Percentiles rank a stretch among this genome's conserved stretches.
These are phyloP conservation scores for Rhodotorula sp. DNA, from an alignment of 1,284 basidiomycete species.

Conservation along the genomic window DNA sequence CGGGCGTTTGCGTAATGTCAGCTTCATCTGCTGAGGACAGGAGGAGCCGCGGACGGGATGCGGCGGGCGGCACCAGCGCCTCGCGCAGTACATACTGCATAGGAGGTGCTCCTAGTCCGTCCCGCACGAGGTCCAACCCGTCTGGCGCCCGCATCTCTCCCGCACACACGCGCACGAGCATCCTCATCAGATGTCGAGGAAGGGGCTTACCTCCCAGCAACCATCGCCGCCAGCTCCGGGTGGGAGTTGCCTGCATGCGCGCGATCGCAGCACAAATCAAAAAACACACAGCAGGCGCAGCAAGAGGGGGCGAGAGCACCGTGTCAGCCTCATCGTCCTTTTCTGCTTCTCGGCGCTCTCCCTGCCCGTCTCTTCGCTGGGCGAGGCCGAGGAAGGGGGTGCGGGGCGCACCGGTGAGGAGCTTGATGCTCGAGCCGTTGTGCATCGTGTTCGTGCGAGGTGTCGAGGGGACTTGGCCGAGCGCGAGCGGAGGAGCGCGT, in stretches of 20 bases:
- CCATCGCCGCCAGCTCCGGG: slow-evolving; percentile 90
- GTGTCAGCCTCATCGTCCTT: slow-evolving; percentile 15
- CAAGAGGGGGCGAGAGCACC: no score
- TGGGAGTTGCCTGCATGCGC: slow-evolving; percentile 83
- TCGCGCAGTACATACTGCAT: no score
- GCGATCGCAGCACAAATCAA: background rate
- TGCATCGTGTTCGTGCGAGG: slow-evolving; percentile 52
- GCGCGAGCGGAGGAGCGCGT: background rate
- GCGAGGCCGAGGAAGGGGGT: background rate
- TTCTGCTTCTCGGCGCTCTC: background rate
- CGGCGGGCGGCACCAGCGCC: no score
- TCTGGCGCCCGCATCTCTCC: background rate
- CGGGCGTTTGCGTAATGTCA: background rate
- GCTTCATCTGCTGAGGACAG: background rate
- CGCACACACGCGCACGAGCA: background rate
- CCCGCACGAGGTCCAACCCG: no score
- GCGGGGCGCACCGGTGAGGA: slow-evolving; percentile 73
- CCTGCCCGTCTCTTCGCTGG: background rate
- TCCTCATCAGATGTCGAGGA: background rate
- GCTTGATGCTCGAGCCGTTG: slow-evolving; percentile 89
- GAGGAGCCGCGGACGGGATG: background rate
- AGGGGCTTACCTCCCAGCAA: slow-evolving; percentile 86
- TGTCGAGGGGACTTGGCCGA: background rate
- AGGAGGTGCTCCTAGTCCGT: no score
- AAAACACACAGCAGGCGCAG: no score